Percentiles rank a stretch among this genome's conserved stretches.
Conservation (phyloP, 1,284 basidiomycete genomes). For the Sporisorium graminicola region DNA sequence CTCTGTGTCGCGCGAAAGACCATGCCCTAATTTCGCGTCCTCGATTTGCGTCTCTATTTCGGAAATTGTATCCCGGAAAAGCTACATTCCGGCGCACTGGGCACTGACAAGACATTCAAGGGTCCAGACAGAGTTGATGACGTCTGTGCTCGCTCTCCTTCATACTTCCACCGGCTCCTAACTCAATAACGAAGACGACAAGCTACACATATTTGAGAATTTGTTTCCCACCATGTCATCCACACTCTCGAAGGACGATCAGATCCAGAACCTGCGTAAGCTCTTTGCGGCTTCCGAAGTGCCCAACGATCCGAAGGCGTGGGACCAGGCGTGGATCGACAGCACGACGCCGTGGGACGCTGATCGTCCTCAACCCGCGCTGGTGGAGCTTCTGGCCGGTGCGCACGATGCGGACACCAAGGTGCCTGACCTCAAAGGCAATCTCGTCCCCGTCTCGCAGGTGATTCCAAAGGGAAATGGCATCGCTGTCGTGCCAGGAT, state of each 20-base stretch:
- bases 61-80: no score
- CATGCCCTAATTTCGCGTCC: neutral
- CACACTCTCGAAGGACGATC: conserved; percentile 24
- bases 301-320: conserved; percentile 51
- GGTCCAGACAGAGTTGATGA: neutral
- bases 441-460: conserved; percentile 20
- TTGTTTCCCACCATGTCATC: neutral
- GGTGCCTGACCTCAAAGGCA: conserved; percentile 17
- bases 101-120: no score
- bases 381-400: conserved; percentile 41
- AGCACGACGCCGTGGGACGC: conserved; percentile 56
- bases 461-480: conserved; percentile 32
- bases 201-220: neutral
- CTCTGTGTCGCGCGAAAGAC: neutral
- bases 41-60: neutral
- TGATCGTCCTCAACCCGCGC: conserved; percentile 45
- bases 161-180: neutral
- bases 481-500: conserved; percentile 39
- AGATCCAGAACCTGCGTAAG: conserved; percentile 34
- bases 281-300: conserved; percentile 41
- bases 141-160: neutral
- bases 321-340: conserved; percentile 57
- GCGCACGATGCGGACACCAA: conserved; percentile 31
- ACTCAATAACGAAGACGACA: no score
- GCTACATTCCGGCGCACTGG: no score